These are phyloP conservation scores for Porcisia deanei DNA, from an alignment of 208 protist genomes.

Conservation along the genomic window DNA sequence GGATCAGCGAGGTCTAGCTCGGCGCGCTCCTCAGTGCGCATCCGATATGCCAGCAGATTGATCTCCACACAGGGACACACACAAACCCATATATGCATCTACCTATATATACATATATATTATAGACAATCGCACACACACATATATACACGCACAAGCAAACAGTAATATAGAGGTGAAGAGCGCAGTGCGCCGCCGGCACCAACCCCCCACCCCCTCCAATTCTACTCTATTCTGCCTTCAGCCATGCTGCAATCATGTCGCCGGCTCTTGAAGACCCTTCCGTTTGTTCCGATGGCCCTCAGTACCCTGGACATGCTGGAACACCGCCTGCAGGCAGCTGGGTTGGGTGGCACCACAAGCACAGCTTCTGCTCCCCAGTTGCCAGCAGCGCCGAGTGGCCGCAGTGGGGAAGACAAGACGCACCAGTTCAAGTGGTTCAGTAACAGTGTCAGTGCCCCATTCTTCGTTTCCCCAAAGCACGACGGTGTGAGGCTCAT, in stretches of 20 bases:
- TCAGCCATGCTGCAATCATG: constrained; percentile 29
- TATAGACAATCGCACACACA: neutral
- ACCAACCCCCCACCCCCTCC: neutral
- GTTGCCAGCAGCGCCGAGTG: neutral
- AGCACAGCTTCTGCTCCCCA: neutral
- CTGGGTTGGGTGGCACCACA: constrained; percentile 2
- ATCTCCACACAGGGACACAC: neutral
- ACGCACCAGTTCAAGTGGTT: constrained; percentile 40
- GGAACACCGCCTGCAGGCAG: constrained; percentile 28
- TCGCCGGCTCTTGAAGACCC: constrained; percentile 9
- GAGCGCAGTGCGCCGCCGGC: neutral
- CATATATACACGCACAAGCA: neutral
- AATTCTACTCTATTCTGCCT: neutral
- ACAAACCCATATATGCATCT: neutral
- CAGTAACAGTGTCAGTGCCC: constrained; percentile 15
- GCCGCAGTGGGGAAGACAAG: neutral
- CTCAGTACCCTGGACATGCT: constrained; percentile 75
- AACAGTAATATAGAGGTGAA: constrained; percentile 1
- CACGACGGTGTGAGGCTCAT: constrained; percentile 86
- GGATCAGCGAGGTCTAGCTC: neutral
- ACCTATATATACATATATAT: neutral
- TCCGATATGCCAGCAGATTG: neutral
- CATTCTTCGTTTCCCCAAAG: constrained; percentile 89
- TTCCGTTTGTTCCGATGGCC: constrained; percentile 89
- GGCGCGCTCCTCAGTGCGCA: neutral